Evolutionary conservation across 495 filamentous ascomycete genomes (phyloP), one percentile per base, ranked within the genome.

Genomic region (Stereocaulon alpinum): DNA sequence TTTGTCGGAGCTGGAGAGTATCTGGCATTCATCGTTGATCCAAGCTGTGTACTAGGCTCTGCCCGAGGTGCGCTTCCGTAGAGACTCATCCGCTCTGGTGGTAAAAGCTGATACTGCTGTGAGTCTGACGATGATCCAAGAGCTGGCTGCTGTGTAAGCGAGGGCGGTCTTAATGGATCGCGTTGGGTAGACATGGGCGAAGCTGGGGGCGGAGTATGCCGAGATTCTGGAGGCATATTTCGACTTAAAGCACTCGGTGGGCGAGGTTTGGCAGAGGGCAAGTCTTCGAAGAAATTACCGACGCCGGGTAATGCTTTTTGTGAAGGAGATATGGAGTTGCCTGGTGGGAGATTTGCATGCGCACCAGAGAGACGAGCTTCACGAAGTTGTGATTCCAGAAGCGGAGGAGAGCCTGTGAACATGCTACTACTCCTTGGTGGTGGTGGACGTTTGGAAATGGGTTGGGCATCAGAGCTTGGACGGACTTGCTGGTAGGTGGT

Each of bases 261-360:
- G 22, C 76, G 66, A 47, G 84, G 78, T 63, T 78, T 84, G 59
- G 80, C 65, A 59, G 84, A 67, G 10, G 93, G 93, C 55, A 96
- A 77, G 41, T 98, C 93, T 68, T 95, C 92, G 63, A 91, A 96
- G 69, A 96, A 96, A 54, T 82, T 83, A 57, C 56, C 57, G 32
- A 37, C 58, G 42, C 56, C 65, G 61, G 61, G 66, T 55, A 57
- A 59, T 59, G 70, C 48, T 44, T 63, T 59, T 4, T 44, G 43
- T 37, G 71, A 56, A 40, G 63, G 62, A 32, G 70, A 53, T 48
- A 67, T 63, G 22, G 17, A 14, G 15, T 27, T 60, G 18, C 41
- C 49, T 30, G 17, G 32, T 56, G 57, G 40, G 49, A 66, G 59
- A 2, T 63, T 55, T 40, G 62, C 37, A 50, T 22, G 30, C 34